Evolutionary conservation across 345 rosid species (phyloP), one percentile per base, ranked within the genome.

Genomic region (Isatis tinctoria): DNA sequence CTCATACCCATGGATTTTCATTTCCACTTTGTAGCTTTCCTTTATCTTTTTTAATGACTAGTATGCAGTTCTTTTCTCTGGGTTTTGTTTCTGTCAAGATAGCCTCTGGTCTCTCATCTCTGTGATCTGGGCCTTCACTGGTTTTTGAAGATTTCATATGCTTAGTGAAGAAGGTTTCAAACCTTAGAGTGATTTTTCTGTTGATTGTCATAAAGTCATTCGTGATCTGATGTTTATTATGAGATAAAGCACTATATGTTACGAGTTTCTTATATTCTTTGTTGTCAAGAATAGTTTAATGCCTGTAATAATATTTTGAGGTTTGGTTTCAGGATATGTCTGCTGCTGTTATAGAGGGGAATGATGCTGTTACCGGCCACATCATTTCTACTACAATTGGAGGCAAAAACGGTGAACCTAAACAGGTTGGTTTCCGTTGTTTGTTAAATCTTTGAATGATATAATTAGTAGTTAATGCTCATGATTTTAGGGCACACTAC

Each of bases 331-430:
- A 91, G 97, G 92, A 88, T 49, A 84, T 86, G 88, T 43, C 87
- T 37, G 85, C 85, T 43, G 74, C 87, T 56, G 90, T 84, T 32
- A 66, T 84, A 17, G 86, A 86, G 72, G 84, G 82, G 20, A 90
- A 85, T 48, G 88, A 83, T 74, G 82, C 89, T 14, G 86, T 85
- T 47, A 83, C 87, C 0, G 97, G 97, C 43, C 97, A 90, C 63
- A 84, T 88, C 52, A 90, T 90, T 71, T 85, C 92, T 5, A 87
- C 92, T 57, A 87, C 94, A 4, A 87, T 88, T 24, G 97, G 94
- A 49, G 97, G 97, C 70, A 88, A 85, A 85, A 91, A 88, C 70
- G 94, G 94, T 41, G 92, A 91, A 83, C 89, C 92, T 51, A 91
- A 91, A 65, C 90, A 74, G 94, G 94, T 88, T 44, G 10, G 60